A percentile compares a stretch with the other conserved stretches of the same genome.
These are phyloP conservation scores for Aspergillaceae sp. DNA, from an alignment of 2,329 filamentous ascomycete species.

Conservation along the genomic window DNA sequence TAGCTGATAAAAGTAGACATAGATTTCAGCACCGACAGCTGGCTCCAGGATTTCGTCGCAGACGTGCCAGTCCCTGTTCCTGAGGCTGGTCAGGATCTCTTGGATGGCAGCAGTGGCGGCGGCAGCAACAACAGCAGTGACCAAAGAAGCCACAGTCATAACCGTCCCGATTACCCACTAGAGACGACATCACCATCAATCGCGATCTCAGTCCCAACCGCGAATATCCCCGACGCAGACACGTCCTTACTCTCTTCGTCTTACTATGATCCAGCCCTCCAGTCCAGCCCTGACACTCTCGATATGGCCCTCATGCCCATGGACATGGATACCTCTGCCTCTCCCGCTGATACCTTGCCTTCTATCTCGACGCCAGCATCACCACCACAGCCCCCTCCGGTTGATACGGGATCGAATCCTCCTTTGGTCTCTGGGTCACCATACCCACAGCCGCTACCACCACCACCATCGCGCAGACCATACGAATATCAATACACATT, in stretches of 20 bases:
- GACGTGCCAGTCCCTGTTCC: neutral
- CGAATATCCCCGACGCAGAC: no score
- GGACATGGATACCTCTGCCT: neutral
- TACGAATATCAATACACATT: neutral
- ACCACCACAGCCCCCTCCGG: neutral
- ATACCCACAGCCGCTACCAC: neutral
- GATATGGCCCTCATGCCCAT: neutral
- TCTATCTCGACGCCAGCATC: neutral
- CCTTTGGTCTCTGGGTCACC: neutral
- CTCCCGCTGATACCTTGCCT: neutral
- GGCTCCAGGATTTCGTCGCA: slow-evolving; percentile 22
- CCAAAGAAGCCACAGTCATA: no score
- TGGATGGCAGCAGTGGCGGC: neutral
- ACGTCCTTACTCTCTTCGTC: neutral
- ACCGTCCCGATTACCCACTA: neutral
- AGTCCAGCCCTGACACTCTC: neutral
- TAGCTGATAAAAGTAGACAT: slow-evolving; percentile 5
- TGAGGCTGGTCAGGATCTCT: slow-evolving; percentile 2
- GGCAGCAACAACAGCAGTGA: neutral
- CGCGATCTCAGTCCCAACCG: no score
- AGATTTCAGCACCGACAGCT: slow-evolving; percentile 16
- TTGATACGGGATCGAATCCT: neutral
- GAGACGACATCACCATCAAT: neutral
- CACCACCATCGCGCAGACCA: neutral
- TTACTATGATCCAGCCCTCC: neutral